phyloP scores from a whole-genome alignment of 1,139 yeast species.

The Geotrichum cucujoidarum region DNA sequence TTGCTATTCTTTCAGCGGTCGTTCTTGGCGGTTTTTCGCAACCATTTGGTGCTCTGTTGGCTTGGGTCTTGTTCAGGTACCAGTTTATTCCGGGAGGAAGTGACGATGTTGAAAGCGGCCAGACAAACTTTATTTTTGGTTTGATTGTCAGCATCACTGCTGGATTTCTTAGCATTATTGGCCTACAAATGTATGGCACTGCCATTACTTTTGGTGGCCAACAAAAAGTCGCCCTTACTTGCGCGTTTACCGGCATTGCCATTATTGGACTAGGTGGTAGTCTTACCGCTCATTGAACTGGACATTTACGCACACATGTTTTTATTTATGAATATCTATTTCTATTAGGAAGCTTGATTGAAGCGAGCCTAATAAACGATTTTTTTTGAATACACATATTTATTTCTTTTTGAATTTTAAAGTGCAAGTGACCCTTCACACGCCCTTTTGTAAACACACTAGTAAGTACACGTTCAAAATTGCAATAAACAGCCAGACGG shows the following conservation, averaged over 20 bases:
- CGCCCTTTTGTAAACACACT: slow-evolving; percentile 49
- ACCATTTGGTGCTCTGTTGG: slow-evolving; percentile 81
- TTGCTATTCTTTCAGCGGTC: slow-evolving; percentile 62
- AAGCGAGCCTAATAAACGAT: too few relatives aligned
- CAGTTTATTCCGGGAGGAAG: slow-evolving; percentile 38
- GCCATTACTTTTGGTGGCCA: slow-evolving; percentile 66
- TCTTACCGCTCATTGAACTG: slow-evolving; percentile 13
- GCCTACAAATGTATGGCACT: slow-evolving; percentile 79
- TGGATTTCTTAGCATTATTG: slow-evolving; percentile 77
- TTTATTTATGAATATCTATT: neutral
- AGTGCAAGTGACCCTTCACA: too few relatives aligned
- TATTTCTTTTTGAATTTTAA: neutral
- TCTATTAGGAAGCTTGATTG: neutral
- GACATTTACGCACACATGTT: neutral
- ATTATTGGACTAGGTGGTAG: slow-evolving; percentile 26
- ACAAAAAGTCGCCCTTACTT: slow-evolving; percentile 29
- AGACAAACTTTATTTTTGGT: slow-evolving; percentile 45
- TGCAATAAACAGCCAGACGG: slow-evolving; percentile 60
- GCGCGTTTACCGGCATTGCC: slow-evolving; percentile 34
- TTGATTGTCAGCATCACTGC: slow-evolving; percentile 65
- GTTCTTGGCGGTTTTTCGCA: slow-evolving; percentile 79
- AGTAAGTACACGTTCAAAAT: slow-evolving; percentile 66
- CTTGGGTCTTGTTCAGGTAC: slow-evolving; percentile 51
- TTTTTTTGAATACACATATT: slow-evolving; percentile 47
- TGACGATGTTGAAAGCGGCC: slow-evolving; percentile 27